These are phyloP conservation scores for Camptophora hylomeconis DNA, from an alignment of 2,329 filamentous ascomycete genomes.

Conservation along the genomic window DNA sequence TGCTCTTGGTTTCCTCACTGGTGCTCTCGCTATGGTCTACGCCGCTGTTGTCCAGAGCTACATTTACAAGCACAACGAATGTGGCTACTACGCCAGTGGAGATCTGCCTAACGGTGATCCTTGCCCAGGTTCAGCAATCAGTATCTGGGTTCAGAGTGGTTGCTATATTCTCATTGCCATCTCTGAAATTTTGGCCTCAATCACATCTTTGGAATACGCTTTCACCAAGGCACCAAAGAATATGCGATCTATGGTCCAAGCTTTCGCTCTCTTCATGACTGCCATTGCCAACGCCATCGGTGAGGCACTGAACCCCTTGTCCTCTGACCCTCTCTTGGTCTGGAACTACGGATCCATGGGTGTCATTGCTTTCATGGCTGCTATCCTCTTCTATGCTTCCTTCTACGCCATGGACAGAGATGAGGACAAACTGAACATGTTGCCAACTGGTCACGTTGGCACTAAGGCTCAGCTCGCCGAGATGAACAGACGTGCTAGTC, in stretches of 20 bases:
- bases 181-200: slow-evolving; percentile 49
- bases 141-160: slow-evolving; percentile 34
- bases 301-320: slow-evolving; percentile 52
- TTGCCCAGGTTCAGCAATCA: slow-evolving; percentile 10
- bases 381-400: slow-evolving; percentile 53
- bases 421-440: slow-evolving; percentile 59
- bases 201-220: slow-evolving; percentile 59
- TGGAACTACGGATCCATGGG: slow-evolving; percentile 61
- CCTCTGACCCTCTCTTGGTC: slow-evolving; percentile 50
- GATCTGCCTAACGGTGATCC: no score
- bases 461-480: no score
- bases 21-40: slow-evolving; percentile 40
- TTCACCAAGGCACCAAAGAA: slow-evolving; percentile 59
- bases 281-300: slow-evolving; percentile 58
- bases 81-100: slow-evolving; percentile 36
- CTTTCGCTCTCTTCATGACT: slow-evolving; percentile 56
- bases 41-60: slow-evolving; percentile 44
- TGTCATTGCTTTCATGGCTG: slow-evolving; percentile 49
- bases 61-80: slow-evolving; percentile 44
- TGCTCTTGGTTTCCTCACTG: slow-evolving; percentile 43
- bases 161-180: slow-evolving; percentile 40
- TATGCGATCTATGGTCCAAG: slow-evolving; percentile 58
- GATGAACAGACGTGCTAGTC: no score
- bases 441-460: no score
- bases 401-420: slow-evolving; percentile 51